Evolutionary conservation across 768 basidiomycete species (phyloP).

Genomic region (Melanogaster broomeanus): DNA sequence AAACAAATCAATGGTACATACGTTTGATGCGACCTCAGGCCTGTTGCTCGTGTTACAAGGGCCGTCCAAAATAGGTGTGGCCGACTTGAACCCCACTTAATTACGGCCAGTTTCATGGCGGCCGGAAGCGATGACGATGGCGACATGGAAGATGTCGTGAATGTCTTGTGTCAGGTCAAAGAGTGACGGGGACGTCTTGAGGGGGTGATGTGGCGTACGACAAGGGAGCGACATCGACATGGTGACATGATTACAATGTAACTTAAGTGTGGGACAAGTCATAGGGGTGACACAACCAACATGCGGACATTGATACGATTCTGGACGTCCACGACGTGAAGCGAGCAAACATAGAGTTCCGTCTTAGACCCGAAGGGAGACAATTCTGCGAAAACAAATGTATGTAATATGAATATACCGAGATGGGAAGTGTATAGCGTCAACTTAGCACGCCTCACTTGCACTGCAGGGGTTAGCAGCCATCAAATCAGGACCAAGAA

Average conservation of each 20-base stretch:
- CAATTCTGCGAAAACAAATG: conserved; percentile 17
- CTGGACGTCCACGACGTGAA: conserved; percentile 23
- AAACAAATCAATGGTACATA: conserved; percentile 8
- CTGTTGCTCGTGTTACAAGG: conserved; percentile 10
- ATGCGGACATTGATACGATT: conserved; percentile 18
- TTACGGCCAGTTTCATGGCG: conserved; percentile 6
- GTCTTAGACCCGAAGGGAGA: conserved; percentile 32
- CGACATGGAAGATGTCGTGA: neutral
- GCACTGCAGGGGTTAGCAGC: conserved; percentile 27
- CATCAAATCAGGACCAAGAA: conserved; percentile 31
- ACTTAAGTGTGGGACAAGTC: conserved; percentile 19
- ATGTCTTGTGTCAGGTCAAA: too few species aligned
- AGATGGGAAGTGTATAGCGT: conserved; percentile 26
- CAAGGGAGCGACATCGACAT: conserved; percentile 8
- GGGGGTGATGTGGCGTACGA: conserved; percentile 6
- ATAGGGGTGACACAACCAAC: conserved; percentile 18
- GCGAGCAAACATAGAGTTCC: conserved; percentile 27
- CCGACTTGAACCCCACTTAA: conserved; percentile 6
- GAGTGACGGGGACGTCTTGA: neutral
- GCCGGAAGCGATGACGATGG: conserved; percentile 13
- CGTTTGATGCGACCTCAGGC: conserved; percentile 1
- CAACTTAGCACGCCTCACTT: conserved; percentile 15
- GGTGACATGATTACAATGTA: conserved; percentile 24
- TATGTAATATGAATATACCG: conserved; percentile 28
- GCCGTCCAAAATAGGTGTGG: conserved; percentile 7